Conservation (phyloP, 2,329 filamentous ascomycete species). For the Davidsoniella neocaledoniae region DNA sequence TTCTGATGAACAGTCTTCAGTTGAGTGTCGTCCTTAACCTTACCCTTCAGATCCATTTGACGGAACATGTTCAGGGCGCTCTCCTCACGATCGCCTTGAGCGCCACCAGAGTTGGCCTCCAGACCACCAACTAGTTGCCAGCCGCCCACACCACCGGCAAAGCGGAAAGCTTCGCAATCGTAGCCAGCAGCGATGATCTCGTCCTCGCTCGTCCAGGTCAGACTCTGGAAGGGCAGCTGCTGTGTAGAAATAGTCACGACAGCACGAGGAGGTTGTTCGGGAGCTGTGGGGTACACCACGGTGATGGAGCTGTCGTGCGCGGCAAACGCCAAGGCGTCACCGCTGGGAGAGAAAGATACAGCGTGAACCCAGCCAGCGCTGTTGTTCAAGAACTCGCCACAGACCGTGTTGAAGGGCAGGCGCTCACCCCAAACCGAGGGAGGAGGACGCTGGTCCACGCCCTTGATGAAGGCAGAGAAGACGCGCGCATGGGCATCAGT, state of each 20-base stretch:
- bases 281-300: slow-evolving; percentile 81
- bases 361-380: slow-evolving; percentile 94
- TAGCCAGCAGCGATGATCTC: slow-evolving; percentile 94
- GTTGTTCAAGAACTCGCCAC: slow-evolving; percentile 89
- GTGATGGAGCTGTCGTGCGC: slow-evolving; percentile 95
- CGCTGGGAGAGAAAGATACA: slow-evolving; percentile 81
- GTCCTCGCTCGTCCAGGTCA: slow-evolving; percentile 80
- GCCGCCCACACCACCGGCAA: slow-evolving; percentile 59
- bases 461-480: slow-evolving; percentile 92
- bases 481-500: slow-evolving; percentile 93
- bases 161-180: slow-evolving; percentile 77
- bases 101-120: slow-evolving; percentile 52
- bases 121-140: slow-evolving; percentile 75
- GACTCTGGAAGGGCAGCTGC: slow-evolving; percentile 76
- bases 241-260: slow-evolving; percentile 81
- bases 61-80: slow-evolving; percentile 95
- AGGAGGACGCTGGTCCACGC: slow-evolving; percentile 71
- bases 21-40: slow-evolving; percentile 79
- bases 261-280: slow-evolving; percentile 80
- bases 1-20: slow-evolving; percentile 95
- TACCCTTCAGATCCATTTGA: slow-evolving; percentile 97
- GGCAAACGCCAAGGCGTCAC: slow-evolving; percentile 83
- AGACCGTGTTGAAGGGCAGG: slow-evolving; percentile 94
- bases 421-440: slow-evolving; percentile 87
- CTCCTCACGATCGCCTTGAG: slow-evolving; percentile 58